These are phyloP conservation scores for Phylloporus sp. DNA, from an alignment of 768 basidiomycete species.

Conservation along the genomic window DNA sequence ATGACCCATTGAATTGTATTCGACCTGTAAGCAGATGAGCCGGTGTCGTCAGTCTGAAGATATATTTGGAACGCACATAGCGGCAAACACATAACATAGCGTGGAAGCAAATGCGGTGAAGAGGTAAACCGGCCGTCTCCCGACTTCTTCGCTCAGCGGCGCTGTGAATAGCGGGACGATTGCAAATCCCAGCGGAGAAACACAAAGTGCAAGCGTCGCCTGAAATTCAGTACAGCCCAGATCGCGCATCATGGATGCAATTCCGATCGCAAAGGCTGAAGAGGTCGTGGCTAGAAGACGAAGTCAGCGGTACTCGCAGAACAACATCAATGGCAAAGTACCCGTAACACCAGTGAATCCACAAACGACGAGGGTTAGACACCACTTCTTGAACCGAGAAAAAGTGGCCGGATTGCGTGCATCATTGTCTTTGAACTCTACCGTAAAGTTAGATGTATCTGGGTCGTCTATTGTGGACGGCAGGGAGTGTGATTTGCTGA, in stretches of 20 bases:
- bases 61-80: too few relatives aligned
- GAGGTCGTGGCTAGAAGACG: conserved; percentile 39
- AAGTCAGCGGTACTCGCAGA: too few relatives aligned
- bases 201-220: conserved; percentile 43
- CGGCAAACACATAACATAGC: too few relatives aligned
- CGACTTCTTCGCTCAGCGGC: conserved; percentile 69
- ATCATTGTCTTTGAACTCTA: conserved; percentile 38
- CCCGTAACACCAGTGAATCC: conserved; percentile 23
- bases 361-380: conserved; percentile 31
- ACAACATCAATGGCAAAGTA: too few relatives aligned
- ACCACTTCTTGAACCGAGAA: conserved; percentile 38
- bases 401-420: conserved; percentile 37
- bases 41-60: too few relatives aligned
- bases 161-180: conserved; percentile 57
- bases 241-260: conserved; percentile 46
- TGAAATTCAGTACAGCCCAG: conserved; percentile 40
- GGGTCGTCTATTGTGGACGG: too few relatives aligned
- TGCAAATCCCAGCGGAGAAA: conserved; percentile 58
- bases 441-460: too few relatives aligned
- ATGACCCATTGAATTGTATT: conserved; percentile 2
- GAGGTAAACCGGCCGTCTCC: conserved; percentile 57
- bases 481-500: too few relatives aligned
- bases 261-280: conserved; percentile 51
- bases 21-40: too few relatives aligned
- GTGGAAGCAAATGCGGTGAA: too few relatives aligned